These are phyloP conservation scores for Penicillium sumatraense DNA, from an alignment of 2,329 filamentous ascomycete species.

Conservation along the genomic window DNA sequence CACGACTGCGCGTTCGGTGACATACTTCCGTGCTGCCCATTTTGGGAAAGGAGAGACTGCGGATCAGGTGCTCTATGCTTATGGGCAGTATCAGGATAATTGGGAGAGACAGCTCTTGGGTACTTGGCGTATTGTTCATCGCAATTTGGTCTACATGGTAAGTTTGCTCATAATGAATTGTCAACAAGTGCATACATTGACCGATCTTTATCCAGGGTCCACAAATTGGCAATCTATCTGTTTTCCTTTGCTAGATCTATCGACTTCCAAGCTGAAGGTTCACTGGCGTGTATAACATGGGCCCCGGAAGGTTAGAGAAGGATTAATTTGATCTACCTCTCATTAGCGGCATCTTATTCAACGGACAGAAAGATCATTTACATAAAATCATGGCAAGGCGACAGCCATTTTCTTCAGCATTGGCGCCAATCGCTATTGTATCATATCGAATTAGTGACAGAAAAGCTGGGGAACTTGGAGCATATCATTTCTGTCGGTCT, in stretches of 20 bases:
- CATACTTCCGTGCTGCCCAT: constrained; percentile 17
- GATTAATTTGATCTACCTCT: not conserved
- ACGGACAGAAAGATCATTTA: not conserved
- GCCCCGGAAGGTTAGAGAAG: not conserved
- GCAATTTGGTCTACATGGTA: constrained; percentile 13
- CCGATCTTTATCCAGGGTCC: not conserved
- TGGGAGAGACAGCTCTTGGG: constrained; percentile 2
- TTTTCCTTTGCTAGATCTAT: constrained; percentile 5
- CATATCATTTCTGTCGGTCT: no score
- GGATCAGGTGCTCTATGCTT: constrained; percentile 7
- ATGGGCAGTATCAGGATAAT: constrained; percentile 12
- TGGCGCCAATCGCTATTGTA: no score
- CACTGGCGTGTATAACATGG: not conserved
- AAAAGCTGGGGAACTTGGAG: no score
- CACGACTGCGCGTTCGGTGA: constrained; percentile 9
- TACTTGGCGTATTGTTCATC: constrained; percentile 9
- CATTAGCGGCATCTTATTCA: not conserved
- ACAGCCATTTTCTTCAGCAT: no score
- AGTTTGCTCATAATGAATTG: not conserved
- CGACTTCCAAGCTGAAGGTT: no score
- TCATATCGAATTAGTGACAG: no score
- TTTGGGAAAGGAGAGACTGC: constrained; percentile 9
- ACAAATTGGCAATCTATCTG: not conserved
- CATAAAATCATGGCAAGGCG: no score
- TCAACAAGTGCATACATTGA: not conserved